Conservation (phyloP, 2,329 filamentous ascomycete genomes). For the Colletotrichum sp. region DNA sequence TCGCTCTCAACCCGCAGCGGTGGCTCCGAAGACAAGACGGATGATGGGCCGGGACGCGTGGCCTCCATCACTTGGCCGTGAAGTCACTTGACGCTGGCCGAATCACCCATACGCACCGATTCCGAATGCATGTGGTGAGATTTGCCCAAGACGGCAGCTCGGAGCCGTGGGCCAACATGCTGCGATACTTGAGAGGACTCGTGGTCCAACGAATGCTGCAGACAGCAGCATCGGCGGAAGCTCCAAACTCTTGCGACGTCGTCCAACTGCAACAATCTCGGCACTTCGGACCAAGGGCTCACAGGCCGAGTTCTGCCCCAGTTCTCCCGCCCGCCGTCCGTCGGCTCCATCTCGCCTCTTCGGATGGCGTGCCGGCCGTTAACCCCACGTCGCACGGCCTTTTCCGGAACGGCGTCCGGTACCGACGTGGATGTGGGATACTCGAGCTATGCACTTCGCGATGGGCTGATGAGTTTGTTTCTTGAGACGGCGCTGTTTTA, state of each 20-base stretch:
- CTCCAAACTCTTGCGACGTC: background rate
- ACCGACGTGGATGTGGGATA: background rate
- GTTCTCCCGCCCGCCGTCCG: background rate
- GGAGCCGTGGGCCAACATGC: background rate
- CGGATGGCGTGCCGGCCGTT: background rate
- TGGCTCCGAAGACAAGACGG: background rate
- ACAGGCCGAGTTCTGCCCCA: background rate
- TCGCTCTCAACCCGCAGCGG: background rate
- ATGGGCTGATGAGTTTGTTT: background rate
- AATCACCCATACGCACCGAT: background rate
- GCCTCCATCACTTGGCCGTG: background rate
- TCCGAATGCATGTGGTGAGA: background rate
- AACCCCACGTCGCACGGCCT: background rate
- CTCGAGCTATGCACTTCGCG: background rate
- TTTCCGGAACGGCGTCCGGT: background rate
- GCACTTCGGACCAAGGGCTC: background rate
- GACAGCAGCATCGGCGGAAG: background rate
- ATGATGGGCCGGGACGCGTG: background rate
- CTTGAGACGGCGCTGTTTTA: background rate
- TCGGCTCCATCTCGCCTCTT: background rate
- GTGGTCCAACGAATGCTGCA: background rate
- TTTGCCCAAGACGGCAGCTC: background rate
- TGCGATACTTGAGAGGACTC: background rate
- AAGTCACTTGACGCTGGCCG: background rate
- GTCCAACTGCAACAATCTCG: background rate